Conservation (phyloP, 208 protist species). For the Crithidia acanthocephali region DNA sequence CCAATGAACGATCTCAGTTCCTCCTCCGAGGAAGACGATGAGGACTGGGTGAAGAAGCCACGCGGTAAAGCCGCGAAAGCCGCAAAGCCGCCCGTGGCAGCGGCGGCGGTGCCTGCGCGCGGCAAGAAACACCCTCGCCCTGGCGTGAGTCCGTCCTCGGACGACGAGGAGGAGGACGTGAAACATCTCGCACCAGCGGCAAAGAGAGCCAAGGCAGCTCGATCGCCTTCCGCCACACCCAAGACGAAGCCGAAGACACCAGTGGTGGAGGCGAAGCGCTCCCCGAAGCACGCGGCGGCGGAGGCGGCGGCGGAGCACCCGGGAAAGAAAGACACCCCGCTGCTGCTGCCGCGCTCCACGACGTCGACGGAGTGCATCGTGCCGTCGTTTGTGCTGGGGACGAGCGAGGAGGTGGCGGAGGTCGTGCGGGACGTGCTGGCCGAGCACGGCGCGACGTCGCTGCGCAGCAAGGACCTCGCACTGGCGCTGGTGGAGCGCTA, state of each 20-base stretch:
- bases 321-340: slow-evolving; percentile 34
- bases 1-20: slow-evolving; percentile 54
- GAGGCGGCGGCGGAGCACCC: neutral
- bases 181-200: neutral
- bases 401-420: slow-evolving; percentile 47
- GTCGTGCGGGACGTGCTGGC: slow-evolving; percentile 56
- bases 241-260: slow-evolving; percentile 1
- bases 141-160: slow-evolving; percentile 28
- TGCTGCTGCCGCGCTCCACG: slow-evolving; percentile 48
- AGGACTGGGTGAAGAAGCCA: slow-evolving; percentile 56
- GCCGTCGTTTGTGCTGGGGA: slow-evolving; percentile 69
- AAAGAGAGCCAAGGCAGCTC: slow-evolving; percentile 25
- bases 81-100: neutral
- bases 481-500: slow-evolving; percentile 66
- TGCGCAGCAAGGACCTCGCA: slow-evolving; percentile 53
- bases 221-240: slow-evolving; percentile 9
- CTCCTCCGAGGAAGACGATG: slow-evolving; percentile 46
- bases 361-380: slow-evolving; percentile 50
- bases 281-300: neutral
- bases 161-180: slow-evolving; percentile 34
- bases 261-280: neutral
- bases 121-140: slow-evolving; percentile 35
- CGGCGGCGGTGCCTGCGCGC: neutral
- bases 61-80: slow-evolving; percentile 5
- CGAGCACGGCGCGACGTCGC: slow-evolving; percentile 26